Conservation (phyloP, 768 basidiomycete species). For the Kwoniella dejecticola region DNA sequence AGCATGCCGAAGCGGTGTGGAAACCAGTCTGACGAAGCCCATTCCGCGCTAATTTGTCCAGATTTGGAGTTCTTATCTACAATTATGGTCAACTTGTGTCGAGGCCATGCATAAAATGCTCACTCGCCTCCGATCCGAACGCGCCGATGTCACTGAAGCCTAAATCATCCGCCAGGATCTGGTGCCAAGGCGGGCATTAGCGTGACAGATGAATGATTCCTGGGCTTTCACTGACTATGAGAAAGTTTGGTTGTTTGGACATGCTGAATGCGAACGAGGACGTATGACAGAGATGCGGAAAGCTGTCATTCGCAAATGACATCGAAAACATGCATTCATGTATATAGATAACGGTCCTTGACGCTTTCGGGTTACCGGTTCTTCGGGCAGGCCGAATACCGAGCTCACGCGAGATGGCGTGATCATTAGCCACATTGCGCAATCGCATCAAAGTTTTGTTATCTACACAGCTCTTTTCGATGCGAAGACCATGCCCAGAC, state of each 20-base stretch:
- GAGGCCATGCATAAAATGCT: neutral
- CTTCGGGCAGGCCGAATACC: no score
- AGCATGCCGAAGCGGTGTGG: constrained; percentile 43
- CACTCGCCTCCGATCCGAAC: constrained; percentile 9
- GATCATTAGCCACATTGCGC: neutral
- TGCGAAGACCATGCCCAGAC: no score
- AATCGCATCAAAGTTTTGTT: neutral
- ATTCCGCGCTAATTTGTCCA: constrained; percentile 39
- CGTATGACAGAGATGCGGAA: no score
- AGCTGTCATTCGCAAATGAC: no score
- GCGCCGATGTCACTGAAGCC: constrained; percentile 18
- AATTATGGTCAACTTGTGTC: neutral
- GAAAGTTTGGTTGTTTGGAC: constrained; percentile 36
- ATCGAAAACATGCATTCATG: no score
- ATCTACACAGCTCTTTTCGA: no score
- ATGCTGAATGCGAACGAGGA: no score
- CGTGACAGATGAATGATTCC: neutral
- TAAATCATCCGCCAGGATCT: constrained; percentile 15
- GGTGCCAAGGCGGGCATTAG: neutral
- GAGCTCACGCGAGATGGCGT: constrained; percentile 4
- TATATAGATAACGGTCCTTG: no score
- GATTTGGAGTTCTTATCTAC: constrained; percentile 44
- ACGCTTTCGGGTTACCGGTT: no score
- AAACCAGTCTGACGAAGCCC: constrained; percentile 39
- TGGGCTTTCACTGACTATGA: constrained; percentile 22